phyloP scores from a whole-genome alignment of 192 early-diverging fungal species.

The Dissophora ornata region DNA sequence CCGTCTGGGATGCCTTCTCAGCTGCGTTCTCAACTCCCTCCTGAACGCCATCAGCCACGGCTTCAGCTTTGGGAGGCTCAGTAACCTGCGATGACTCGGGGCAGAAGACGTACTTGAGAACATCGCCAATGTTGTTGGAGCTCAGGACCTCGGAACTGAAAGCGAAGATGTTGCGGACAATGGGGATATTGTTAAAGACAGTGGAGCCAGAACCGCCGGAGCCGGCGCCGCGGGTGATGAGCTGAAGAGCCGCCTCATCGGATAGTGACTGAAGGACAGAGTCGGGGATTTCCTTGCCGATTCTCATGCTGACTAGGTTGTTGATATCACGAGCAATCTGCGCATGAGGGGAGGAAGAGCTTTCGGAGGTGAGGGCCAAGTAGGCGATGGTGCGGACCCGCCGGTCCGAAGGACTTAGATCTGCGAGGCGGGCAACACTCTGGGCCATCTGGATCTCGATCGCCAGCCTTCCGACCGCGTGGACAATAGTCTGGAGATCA shows the following conservation, averaged over 20 bases:
- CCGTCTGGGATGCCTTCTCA: conserved; percentile 4
- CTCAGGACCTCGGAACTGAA: conserved; percentile 49
- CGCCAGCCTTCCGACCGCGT: conserved; percentile 36
- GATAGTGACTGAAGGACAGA: conserved; percentile 17
- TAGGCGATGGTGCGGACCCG: conserved; percentile 51
- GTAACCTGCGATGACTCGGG: conserved; percentile 10
- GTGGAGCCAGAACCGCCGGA: neutral
- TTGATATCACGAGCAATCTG: conserved; percentile 50
- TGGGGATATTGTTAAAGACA: conserved; percentile 28
- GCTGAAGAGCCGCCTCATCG: conserved; percentile 25
- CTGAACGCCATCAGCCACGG: conserved; percentile 18
- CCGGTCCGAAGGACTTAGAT: conserved; percentile 24
- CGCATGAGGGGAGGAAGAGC: conserved; percentile 15
- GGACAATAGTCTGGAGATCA: conserved; percentile 20
- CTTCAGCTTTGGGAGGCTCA: conserved; percentile 13
- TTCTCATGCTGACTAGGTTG: conserved; percentile 28
- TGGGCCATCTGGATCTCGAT: conserved; percentile 56
- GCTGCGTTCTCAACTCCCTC: conserved; percentile 2
- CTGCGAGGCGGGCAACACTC: conserved; percentile 43
- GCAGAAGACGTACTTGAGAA: conserved; percentile 60
- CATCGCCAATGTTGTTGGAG: conserved; percentile 52
- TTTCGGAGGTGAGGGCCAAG: conserved; percentile 42
- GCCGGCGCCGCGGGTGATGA: conserved; percentile 34
- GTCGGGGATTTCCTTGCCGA: conserved; percentile 36
- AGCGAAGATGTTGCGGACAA: conserved; percentile 38